Evolutionary conservation across 441 rosid genomes (phyloP), one percentile per base, ranked within the genome.

Genomic region (Jatropha multifida): DNA sequence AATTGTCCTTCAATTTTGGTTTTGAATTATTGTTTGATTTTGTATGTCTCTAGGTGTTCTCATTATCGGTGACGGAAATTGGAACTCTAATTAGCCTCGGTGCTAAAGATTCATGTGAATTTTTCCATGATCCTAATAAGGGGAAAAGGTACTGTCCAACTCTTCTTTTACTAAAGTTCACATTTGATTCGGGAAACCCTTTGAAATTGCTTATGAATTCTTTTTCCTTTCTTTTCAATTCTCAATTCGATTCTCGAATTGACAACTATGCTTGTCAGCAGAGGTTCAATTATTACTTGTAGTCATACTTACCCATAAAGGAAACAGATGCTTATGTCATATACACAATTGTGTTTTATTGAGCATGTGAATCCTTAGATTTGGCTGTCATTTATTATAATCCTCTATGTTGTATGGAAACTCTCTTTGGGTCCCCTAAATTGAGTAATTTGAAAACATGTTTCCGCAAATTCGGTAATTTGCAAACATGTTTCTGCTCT

Each of bases 91-190:
- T 90, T 77, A 80, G 89, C 86, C 98, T 93, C 27, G 91, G 97
- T 56, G 76, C 89, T 44, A 88, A 76, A 74, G 99, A 88, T 72
- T 91, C 96, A 4, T 93, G 95, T 60, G 96, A 95, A 49, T 92
- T 95, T 85, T 93, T 92, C 71, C 98, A 95, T 77, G 97, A 95
- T 77, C 96, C 97, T 37, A 81, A 81, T 51, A 95, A 86, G 82
- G 97, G 98, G 72, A 95, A 80, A 82, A 89, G 96, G 99, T 93
- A 89, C 64, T 11, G 17, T 81, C 67, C 72, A 11, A 7, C 40
- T 52, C 68, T 65, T 41, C 14, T 70, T 7, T 20, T 63, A 32
- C 46, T 63, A 46, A 54, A 77, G 18, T 62, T 74, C 38, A 44
- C 23, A 12, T 26, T 60, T 9, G 63, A 59, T 2, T 23, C 10